Evolutionary conservation across 345 rosid species (phyloP).

Genomic region (Cochlearia excelsa): DNA sequence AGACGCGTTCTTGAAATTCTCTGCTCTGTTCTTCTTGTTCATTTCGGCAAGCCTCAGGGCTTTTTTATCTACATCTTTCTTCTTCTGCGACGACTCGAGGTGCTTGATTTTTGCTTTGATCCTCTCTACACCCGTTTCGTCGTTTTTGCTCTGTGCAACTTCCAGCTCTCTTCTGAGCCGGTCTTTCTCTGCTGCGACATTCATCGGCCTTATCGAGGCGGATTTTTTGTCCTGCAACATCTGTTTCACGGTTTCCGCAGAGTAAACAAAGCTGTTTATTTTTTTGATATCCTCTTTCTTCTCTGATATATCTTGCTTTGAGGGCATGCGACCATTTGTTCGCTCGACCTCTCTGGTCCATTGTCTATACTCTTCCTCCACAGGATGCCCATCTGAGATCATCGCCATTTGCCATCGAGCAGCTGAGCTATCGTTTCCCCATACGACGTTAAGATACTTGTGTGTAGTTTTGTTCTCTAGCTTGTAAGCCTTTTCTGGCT

Average conservation of each 20-base stretch:
- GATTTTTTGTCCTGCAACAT: slow-evolving; percentile 98
- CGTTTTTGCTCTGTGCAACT: slow-evolving; percentile 63
- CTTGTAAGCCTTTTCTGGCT: slow-evolving; percentile 72
- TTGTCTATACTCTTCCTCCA: slow-evolving; percentile 85
- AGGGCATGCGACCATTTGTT: slow-evolving; percentile 75
- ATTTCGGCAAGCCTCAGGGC: slow-evolving; percentile 89
- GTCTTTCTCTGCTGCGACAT: slow-evolving; percentile 97
- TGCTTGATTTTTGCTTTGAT: slow-evolving; percentile 68
- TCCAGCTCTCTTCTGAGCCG: slow-evolving; percentile 85
- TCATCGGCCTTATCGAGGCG: slow-evolving; percentile 76
- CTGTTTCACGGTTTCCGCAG: slow-evolving; percentile 91
- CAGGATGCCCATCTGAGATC: slow-evolving; percentile 88
- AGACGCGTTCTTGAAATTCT: slow-evolving; percentile 92
- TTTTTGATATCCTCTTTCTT: slow-evolving; percentile 78
- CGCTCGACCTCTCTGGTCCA: slow-evolving; percentile 90
- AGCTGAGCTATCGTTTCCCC: slow-evolving; percentile 93
- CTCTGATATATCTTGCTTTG: slow-evolving; percentile 74
- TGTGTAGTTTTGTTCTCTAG: slow-evolving; percentile 76
- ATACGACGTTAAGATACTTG: slow-evolving; percentile 78
- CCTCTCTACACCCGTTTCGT: slow-evolving; percentile 73
- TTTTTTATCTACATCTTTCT: slow-evolving; percentile 63
- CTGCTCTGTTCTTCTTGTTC: slow-evolving; percentile 91
- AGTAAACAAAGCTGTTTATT: slow-evolving; percentile 73
- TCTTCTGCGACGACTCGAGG: slow-evolving; percentile 71
- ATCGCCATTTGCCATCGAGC: slow-evolving; percentile 99